Evolutionary conservation across 2,329 filamentous ascomycete genomes (phyloP).

Genomic region (Fusarium chuoi): DNA sequence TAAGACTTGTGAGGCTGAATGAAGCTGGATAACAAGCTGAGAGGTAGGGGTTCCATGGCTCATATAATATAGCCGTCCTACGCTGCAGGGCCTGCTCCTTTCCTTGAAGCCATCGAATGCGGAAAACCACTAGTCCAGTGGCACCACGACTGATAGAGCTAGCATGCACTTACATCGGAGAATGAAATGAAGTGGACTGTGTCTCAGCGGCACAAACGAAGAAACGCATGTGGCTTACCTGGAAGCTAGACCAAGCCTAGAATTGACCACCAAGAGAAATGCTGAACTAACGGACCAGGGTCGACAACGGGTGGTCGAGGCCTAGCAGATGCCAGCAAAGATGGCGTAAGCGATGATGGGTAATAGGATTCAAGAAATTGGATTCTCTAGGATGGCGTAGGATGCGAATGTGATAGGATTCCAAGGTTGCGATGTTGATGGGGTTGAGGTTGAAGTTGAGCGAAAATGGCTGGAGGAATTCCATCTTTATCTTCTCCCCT

Average conservation of each 20-base stretch:
- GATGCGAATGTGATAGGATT: slow-evolving; percentile 22
- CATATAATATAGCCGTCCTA: slow-evolving; percentile 37
- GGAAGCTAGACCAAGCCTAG: slow-evolving; percentile 29
- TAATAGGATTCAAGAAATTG: slow-evolving; percentile 24
- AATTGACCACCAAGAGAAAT: slow-evolving; percentile 32
- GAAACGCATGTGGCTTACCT: slow-evolving; percentile 38
- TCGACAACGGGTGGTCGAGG: slow-evolving; percentile 5
- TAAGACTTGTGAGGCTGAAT: slow-evolving; percentile 16
- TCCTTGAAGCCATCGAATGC: slow-evolving; percentile 28
- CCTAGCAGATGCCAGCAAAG: slow-evolving; percentile 5
- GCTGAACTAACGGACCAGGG: slow-evolving; percentile 17
- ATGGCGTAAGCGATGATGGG: slow-evolving; percentile 4
- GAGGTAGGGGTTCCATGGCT: slow-evolving; percentile 26
- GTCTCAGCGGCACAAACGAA: slow-evolving; percentile 33
- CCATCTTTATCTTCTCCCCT: slow-evolving; percentile 9
- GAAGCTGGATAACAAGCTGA: slow-evolving; percentile 1
- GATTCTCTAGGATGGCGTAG: slow-evolving; percentile 30
- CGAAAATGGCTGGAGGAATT: slow-evolving; percentile 17
- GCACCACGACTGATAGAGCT: slow-evolving; percentile 35
- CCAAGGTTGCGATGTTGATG: slow-evolving; percentile 3
- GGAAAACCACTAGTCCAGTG: slow-evolving; percentile 39
- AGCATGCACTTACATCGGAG: slow-evolving; percentile 27
- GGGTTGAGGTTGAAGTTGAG: slow-evolving; percentile 7
- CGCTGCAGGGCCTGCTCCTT: slow-evolving; percentile 15
- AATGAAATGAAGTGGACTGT: slow-evolving; percentile 40